Evolutionary conservation across 257 asterid genomes (phyloP).

Genomic region (Primulina eburnea): DNA sequence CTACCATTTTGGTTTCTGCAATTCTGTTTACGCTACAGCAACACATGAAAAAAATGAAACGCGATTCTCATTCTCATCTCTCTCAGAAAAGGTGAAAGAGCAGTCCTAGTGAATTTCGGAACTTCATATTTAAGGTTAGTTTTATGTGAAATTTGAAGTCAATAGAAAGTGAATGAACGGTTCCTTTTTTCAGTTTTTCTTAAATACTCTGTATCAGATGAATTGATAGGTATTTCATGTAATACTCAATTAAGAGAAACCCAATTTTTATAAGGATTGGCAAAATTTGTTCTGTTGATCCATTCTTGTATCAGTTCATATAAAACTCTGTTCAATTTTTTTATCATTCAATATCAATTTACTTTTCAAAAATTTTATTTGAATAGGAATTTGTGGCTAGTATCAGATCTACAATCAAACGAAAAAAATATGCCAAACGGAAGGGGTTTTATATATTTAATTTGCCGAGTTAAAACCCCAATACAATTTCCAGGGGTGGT

Average conservation of each 20-base stretch:
- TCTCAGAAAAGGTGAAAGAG: conserved; percentile 29
- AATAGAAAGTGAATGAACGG: too few relatives aligned
- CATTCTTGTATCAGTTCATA: too few relatives aligned
- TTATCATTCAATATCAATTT: neutral
- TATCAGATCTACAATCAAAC: neutral
- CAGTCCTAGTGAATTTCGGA: conserved; percentile 20
- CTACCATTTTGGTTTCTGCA: conserved; percentile 38
- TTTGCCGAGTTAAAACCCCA: too few relatives aligned
- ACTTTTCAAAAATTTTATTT: neutral
- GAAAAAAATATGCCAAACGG: neutral
- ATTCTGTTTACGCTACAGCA: conserved; percentile 28
- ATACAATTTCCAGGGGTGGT: too few relatives aligned
- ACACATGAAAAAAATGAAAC: conserved; percentile 27
- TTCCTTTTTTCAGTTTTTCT: too few relatives aligned
- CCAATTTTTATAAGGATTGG: too few relatives aligned
- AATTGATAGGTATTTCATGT: too few relatives aligned
- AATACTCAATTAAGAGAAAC: too few relatives aligned
- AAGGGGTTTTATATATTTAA: too few relatives aligned
- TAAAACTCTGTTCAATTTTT: too few relatives aligned
- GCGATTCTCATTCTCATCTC: conserved; percentile 18
- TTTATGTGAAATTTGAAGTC: neutral
- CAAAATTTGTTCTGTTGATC: too few relatives aligned
- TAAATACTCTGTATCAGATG: neutral
- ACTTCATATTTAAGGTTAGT: neutral
- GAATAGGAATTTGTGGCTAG: neutral